Evolutionary conservation across 192 early-diverging fungal genomes (phyloP), one percentile per base, ranked within the genome.

Genomic region (Backusella psychrophila): DNA sequence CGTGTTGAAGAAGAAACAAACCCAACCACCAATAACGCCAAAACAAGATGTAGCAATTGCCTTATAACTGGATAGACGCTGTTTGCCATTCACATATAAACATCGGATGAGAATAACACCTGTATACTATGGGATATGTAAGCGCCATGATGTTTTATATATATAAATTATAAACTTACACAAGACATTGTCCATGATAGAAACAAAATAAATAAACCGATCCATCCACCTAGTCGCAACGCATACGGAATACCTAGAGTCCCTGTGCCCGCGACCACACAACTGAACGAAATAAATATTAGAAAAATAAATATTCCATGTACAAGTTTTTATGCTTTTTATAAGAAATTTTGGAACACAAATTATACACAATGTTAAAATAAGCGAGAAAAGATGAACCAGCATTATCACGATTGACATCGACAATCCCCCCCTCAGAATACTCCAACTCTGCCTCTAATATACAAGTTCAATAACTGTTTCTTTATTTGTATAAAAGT

Each of bases 201-300:
- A 21, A 90, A 44, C 36, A 96, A 83, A 75, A 95, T 82, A n/a
- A 89, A 75, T 7, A 92, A 71, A 38, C 91, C 91, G 31, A 90
- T 80, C 95, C 95, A 96, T 0, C 95, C 95, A 71, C 90, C 88
- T 41, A 90, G 83, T 44, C 79, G 86, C 17, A 96, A 85, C 5
- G 94, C 91, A 77, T 91, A 95, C 2, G 95, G 95, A 21, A 96
- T 85, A 77, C 94, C 94, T 29, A 95, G 87, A 31, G 93, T 89
- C 14, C 95, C 95, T 9, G 91, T 92, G 44, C 94, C 94, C 14
- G 93, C 93, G 19, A 92, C 88, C 29, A 92, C 90, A 76, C 93
- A 95, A 17, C 38, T 39, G 3, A 39, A 33, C 33, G 33, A 39
- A 39, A 39, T 39, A 39, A 39, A 39, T 11, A 39, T 39, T 8